Percentiles rank a stretch among this genome's conserved stretches.
Conservation (phyloP, 2,329 filamentous ascomycete genomes). For the Fusarium veterinarium region DNA sequence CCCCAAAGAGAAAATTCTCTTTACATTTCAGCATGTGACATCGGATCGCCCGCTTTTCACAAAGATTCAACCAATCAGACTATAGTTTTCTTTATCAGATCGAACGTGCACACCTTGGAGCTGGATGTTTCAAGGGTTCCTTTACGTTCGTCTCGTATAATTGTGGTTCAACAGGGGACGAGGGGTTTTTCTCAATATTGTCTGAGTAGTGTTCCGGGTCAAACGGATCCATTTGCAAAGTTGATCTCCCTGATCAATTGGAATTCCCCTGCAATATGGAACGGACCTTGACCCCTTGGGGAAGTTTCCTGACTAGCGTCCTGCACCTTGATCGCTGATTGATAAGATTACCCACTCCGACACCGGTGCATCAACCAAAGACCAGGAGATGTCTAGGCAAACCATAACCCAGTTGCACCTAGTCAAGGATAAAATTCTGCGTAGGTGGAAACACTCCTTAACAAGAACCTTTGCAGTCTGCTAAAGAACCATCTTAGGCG, state of each 20-base stretch:
- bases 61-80: conserved; percentile 15
- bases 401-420: background rate
- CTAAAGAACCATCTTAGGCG: background rate
- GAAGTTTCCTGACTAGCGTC: conserved; percentile 30
- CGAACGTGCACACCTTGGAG: conserved; percentile 34
- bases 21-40: conserved; percentile 44
- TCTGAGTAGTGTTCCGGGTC: conserved; percentile 12
- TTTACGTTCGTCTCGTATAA: conserved; percentile 8
- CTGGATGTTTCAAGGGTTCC: conserved; percentile 9
- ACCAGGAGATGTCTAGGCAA: background rate
- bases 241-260: background rate
- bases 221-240: conserved; percentile 10
- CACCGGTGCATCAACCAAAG: background rate
- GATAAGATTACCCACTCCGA: conserved; percentile 44
- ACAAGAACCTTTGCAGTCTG: background rate
- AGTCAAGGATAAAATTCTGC: background rate
- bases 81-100: conserved; percentile 38
- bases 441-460: background rate
- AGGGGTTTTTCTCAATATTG: conserved; percentile 1
- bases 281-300: conserved; percentile 4
- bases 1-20: conserved; percentile 42
- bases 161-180: conserved; percentile 12
- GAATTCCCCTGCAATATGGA: conserved; percentile 18
- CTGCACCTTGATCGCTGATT: conserved; percentile 45
- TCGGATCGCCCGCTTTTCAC: conserved; percentile 29